Evolutionary conservation across 768 basidiomycete genomes (phyloP).

Genomic region (Tylopilus felleus): DNA sequence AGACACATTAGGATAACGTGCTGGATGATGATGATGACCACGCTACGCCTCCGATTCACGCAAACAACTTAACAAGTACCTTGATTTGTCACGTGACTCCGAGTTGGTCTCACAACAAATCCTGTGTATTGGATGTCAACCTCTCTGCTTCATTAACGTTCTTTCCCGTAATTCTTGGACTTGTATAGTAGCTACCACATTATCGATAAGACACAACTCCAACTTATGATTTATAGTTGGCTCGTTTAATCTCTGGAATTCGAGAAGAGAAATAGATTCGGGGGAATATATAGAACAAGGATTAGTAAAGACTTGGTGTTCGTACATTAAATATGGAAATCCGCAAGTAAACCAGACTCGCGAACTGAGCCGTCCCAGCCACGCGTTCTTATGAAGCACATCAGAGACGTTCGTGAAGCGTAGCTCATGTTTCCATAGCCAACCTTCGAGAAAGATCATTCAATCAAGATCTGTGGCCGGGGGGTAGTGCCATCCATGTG

Average conservation of each 20-base stretch:
- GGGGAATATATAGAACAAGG: constrained; percentile 5
- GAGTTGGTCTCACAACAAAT: constrained; percentile 13
- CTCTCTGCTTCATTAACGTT: not conserved
- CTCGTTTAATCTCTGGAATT: too few relatives aligned
- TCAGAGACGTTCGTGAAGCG: constrained; percentile 4
- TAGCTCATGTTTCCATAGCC: not conserved
- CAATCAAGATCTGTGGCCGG: constrained; percentile 71
- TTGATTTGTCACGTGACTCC: constrained; percentile 25
- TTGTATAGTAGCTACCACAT: not conserved
- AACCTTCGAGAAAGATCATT: constrained; percentile 37
- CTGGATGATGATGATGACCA: constrained; percentile 12
- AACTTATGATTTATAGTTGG: too few relatives aligned
- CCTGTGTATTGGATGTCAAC: constrained; percentile 28
- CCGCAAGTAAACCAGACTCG: not conserved
- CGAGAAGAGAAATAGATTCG: constrained; percentile 5
- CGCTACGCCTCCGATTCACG: constrained; percentile 24
- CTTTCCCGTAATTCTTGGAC: not conserved
- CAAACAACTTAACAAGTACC: too few relatives aligned
- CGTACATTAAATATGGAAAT: constrained; percentile 18
- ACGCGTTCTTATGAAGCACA: not conserved
- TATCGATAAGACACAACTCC: too few relatives aligned
- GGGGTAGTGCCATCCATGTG: constrained; percentile 45
- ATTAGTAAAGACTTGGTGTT: constrained; percentile 20
- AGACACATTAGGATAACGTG: constrained; percentile 22
- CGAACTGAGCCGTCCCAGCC: not conserved